Percentiles rank a stretch among this genome's conserved stretches.
Conservation (phyloP, 306 rosid species). For the Castanospermum australe region DNA sequence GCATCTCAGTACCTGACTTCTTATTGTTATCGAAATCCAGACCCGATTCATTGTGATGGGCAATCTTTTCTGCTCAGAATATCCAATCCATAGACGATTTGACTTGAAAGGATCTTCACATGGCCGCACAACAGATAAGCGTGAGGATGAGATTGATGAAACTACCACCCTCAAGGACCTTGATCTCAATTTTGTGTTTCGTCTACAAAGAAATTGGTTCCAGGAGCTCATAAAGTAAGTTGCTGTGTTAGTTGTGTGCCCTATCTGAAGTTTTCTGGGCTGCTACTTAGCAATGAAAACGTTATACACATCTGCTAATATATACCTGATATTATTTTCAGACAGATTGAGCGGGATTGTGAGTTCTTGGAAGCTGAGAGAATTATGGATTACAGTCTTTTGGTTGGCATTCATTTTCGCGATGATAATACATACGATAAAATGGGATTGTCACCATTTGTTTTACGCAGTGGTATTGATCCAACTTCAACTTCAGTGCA, state of each 20-base stretch:
- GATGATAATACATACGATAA: slow-evolving; percentile 74
- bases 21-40: slow-evolving; percentile 42
- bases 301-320: slow-evolving; percentile 23
- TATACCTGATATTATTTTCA: slow-evolving; percentile 32
- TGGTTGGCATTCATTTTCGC: slow-evolving; percentile 95
- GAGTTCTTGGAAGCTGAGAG: slow-evolving; percentile 95
- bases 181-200: slow-evolving; percentile 91
- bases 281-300: neutral
- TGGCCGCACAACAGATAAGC: slow-evolving; percentile 91
- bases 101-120: slow-evolving; percentile 97
- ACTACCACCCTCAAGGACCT: slow-evolving; percentile 97
- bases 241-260: neutral
- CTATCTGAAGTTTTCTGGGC: neutral
- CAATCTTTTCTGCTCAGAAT: slow-evolving; percentile 96
- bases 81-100: slow-evolving; percentile 89
- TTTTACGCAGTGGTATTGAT: slow-evolving; percentile 81
- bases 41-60: slow-evolving; percentile 98
- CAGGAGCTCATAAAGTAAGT: slow-evolving; percentile 81
- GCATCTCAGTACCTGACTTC: slow-evolving; percentile 11
- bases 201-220: slow-evolving; percentile 72
- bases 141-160: slow-evolving; percentile 94
- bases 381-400: slow-evolving; percentile 97
- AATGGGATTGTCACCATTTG: slow-evolving; percentile 87
- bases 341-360: slow-evolving; percentile 91
- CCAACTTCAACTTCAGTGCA: neutral